phyloP scores from a whole-genome alignment of 202 grass and related monocot species.

The Panicum virgatum region DNA sequence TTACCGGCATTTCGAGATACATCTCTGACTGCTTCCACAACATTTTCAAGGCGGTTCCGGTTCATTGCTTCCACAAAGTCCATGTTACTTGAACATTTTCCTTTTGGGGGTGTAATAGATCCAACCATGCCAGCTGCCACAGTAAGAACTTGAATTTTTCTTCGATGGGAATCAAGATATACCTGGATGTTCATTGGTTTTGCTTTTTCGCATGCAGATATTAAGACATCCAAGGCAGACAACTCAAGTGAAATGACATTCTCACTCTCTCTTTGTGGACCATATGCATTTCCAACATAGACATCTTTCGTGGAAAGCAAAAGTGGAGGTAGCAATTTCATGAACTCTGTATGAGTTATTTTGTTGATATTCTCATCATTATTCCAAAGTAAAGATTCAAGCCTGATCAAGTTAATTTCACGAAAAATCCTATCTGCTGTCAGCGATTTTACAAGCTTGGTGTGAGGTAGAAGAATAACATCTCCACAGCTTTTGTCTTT shows the following conservation, averaged over 20 bases:
- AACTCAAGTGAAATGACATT: constrained; percentile 70
- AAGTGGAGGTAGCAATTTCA: constrained; percentile 82
- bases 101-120: constrained; percentile 29
- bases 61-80: constrained; percentile 65
- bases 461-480: constrained; percentile 78
- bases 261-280: constrained; percentile 47
- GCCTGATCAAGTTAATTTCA: constrained; percentile 91
- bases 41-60: constrained; percentile 58
- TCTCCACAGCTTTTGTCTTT: constrained; percentile 41
- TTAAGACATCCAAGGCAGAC: constrained; percentile 81
- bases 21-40: constrained; percentile 75
- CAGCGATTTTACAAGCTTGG: constrained; percentile 65
- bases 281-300: constrained; percentile 53
- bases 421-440: constrained; percentile 83
- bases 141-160: constrained; percentile 81
- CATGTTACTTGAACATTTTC: constrained; percentile 43
- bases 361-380: constrained; percentile 80
- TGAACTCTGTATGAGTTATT: constrained; percentile 77
- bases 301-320: constrained; percentile 83
- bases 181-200: constrained; percentile 73
- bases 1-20: constrained; percentile 62
- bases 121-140: constrained; percentile 76
- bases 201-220: constrained; percentile 88
- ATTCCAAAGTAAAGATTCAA: constrained; percentile 79
- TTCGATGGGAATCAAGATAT: constrained; percentile 78